Base-by-base conservation (phyloP, 441 rosid genomes). In the Adansonia grandidieri region DNA sequence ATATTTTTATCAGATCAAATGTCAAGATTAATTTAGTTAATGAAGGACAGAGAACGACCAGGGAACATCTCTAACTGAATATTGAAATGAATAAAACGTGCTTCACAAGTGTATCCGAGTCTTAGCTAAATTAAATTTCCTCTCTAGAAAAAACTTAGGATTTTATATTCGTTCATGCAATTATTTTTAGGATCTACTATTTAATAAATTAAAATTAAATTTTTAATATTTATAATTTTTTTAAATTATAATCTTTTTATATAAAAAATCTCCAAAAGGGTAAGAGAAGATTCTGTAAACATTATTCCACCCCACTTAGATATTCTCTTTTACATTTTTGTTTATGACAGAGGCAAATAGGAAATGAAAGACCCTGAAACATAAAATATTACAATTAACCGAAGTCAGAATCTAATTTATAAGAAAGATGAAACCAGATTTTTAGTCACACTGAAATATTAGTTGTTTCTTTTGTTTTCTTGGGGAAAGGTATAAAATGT, bases 1-100 rank as follows among this genome's bases (percentile, higher is more conserved):
- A 28, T 32, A 32, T 32, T 32, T 32, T 60, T 14, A 54, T 82
- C 74, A 71, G 57, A 70, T 14, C 65, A 67, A 61, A 24, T 8
- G 37, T 32, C 4, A 32, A 32, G 37, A 32, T 32, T 1, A 28
- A 63, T 47, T 48, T 48, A 2, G 22, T 9, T 0, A 4, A 20
- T 53, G 37, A 40, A 14, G 37, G 37, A 32, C 37, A 32, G 37
- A 20, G 6, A 14, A 58, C 53, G 20, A 54, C 22, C 4, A 2
- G 61, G 48, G 11, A 56, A 56, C 72, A 64, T 11, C 45, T 0
- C 5, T 48, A 77, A 56, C 4, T 24, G 68, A 64, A 24, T 2
- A 50, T 62, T 24, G 11, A 62, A 28, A 19, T 17, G 82, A 62
- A 15, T 17, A 56, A 22, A 77, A 42, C n/a, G 9, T 9, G 13